Conservation (phyloP, 352 stramenopile genomes). For the Globisporangium yorkense region DNA sequence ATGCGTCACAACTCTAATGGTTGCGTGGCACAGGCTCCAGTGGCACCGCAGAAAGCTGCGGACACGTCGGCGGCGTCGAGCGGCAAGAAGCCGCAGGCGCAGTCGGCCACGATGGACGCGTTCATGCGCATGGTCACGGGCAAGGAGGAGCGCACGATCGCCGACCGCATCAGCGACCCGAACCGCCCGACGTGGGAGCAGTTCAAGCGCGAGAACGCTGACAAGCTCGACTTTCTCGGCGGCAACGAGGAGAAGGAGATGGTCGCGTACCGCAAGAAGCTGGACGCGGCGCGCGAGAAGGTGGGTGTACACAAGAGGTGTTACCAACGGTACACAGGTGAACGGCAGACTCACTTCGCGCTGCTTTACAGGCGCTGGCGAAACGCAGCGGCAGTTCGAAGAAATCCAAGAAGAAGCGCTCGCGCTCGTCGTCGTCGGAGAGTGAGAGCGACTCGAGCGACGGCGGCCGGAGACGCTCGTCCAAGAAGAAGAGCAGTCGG, state of each 20-base stretch:
- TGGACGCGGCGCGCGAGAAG: conserved; percentile 90
- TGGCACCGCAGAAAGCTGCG: not conserved
- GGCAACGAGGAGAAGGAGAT: conserved; percentile 91
- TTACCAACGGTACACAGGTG: too few species aligned
- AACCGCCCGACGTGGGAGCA: conserved; percentile 95
- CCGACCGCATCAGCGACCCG: conserved; percentile 89
- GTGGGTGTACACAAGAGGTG: conserved; percentile 17
- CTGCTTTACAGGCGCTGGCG: conserved; percentile 36
- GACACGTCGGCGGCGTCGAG: not conserved
- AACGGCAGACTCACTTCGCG: not conserved
- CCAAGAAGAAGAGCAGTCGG: conserved; percentile 55
- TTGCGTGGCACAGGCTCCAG: conserved; percentile 1
- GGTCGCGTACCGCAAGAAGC: conserved; percentile 90
- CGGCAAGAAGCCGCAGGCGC: conserved; percentile 19
- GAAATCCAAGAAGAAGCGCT: conserved; percentile 79
- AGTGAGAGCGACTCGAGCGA: conserved; percentile 42
- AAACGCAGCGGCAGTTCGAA: conserved; percentile 61
- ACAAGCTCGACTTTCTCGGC: conserved; percentile 86
- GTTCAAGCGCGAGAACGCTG: conserved; percentile 95
- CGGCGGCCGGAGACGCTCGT: conserved; percentile 36
- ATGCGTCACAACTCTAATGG: not conserved
- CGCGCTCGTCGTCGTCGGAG: conserved; percentile 44
- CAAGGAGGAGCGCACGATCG: conserved; percentile 91
- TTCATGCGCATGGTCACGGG: conserved; percentile 92
- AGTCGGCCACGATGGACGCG: conserved; percentile 89